Evolutionary conservation across 2,329 filamentous ascomycete species (phyloP).

Genomic region (Colletotrichum nymphaeae): DNA sequence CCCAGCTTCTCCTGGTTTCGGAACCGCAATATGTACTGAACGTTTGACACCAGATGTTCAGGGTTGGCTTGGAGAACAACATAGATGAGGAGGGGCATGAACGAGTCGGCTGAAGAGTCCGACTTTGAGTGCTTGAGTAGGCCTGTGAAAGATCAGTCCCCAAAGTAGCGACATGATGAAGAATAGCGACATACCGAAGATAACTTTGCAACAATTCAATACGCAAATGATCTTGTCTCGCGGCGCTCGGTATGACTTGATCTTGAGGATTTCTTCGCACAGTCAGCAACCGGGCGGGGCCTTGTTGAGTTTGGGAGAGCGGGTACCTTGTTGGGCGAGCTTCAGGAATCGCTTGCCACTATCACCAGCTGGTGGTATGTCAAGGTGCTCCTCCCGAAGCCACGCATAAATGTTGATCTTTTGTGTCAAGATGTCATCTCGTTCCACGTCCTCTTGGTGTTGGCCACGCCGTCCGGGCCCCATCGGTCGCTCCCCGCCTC

Average conservation of each 20-base stretch:
- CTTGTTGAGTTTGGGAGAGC: not conserved
- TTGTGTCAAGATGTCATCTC: conserved; percentile 94
- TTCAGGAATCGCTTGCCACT: conserved; percentile 89
- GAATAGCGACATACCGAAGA: conserved; percentile 77
- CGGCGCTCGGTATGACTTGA: conserved; percentile 96
- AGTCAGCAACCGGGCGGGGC: conserved; percentile 40
- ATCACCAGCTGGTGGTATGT: conserved; percentile 86
- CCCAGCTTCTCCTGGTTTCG: conserved; percentile 96
- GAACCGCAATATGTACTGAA: conserved; percentile 97
- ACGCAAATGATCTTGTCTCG: conserved; percentile 99
- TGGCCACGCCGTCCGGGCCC: conserved; percentile 91
- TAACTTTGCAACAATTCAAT: conserved; percentile 98
- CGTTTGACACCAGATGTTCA: conserved; percentile 94
- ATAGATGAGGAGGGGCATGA: conserved; percentile 94
- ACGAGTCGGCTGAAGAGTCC: conserved; percentile 95
- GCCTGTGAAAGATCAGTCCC: conserved; percentile 58
- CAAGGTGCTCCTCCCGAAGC: conserved; percentile 92
- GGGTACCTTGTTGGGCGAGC: conserved; percentile 85
- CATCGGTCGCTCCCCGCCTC: conserved; percentile 74
- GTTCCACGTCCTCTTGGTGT: conserved; percentile 97
- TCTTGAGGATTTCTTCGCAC: conserved; percentile 86
- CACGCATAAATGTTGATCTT: conserved; percentile 98
- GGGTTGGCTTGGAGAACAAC: conserved; percentile 95
- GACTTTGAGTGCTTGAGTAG: conserved; percentile 91
- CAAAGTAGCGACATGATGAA: not conserved